phyloP scores from a whole-genome alignment of 2,329 filamentous ascomycete genomes.

The Fusarium transvaalense region DNA sequence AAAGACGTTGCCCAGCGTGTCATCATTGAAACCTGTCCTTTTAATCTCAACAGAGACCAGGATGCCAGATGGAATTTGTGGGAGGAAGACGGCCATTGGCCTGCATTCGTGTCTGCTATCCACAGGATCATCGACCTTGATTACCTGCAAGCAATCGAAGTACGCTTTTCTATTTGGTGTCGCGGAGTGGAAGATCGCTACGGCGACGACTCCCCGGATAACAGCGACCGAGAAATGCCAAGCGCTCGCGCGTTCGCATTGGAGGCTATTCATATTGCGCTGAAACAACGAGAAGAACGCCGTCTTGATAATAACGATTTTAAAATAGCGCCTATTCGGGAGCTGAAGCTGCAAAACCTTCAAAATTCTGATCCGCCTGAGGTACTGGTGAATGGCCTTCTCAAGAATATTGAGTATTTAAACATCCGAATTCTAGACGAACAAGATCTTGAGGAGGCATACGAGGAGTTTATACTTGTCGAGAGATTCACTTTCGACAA shows the following conservation, averaged over 20 bases:
- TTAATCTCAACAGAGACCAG: background rate
- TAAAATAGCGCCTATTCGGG: background rate
- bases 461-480: background rate
- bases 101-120: background rate
- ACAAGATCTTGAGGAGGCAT: background rate
- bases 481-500: background rate
- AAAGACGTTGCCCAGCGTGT: background rate
- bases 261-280: background rate
- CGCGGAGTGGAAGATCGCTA: background rate
- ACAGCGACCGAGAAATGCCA: background rate
- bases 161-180: background rate
- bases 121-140: background rate
- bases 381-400: background rate
- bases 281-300: background rate
- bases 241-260: background rate
- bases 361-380: background rate
- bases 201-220: fast-evolving
- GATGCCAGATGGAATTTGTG: background rate
- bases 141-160: background rate
- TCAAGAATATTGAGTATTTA: background rate
- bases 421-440: background rate
- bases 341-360: fast-evolving
- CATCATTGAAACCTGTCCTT: background rate
- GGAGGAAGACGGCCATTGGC: background rate
- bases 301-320: background rate